Evolutionary conservation across 2,329 filamentous ascomycete species (phyloP), one percentile per base, ranked within the genome.

Genomic region (Ophiocordyceps polyrhachis-furcata): DNA sequence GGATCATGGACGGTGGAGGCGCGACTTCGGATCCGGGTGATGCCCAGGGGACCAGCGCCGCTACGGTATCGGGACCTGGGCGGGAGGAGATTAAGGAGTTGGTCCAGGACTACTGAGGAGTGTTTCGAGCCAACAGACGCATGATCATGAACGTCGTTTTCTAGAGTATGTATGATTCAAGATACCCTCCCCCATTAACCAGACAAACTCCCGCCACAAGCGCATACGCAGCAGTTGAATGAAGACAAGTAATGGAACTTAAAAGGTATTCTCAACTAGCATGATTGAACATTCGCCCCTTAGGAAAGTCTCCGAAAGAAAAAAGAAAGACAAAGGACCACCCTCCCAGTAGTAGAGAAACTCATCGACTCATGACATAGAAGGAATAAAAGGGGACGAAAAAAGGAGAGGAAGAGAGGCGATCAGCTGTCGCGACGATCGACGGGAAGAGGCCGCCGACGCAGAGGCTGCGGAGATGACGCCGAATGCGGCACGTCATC

Each of bases 1-100:
- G 77, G 79, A 71, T 79, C 60, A 76, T 83, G 56, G 83, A 86
- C 50, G 72, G 71, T 21, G 68, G 67, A 9, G 66, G 65, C 48
- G 64, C 68, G 9, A 64, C 69, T 42, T 38, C 35, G n/a, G 69
- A 69, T 47, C 61, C 64, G 41, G 64, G 64, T 11, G 68, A 57
- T 13, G 62, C 61, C 14, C 68, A 63, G 42, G 64, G 61, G 29
- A 69, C 68, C 55, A 64, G 62, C 44, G 61, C 66, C 32, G 63
- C 61, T 17, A 61, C 61, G 0, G 63, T 62, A 25, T 62, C 64
- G 56, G 66, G 59, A 37, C 63, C 63, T 9, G 68, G 62, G 15
- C 63, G 63, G 46, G 74, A 71, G 51, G 74, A 78, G 58, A 79
- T 79, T 46, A 79, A 79, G 57, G 76, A 80, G 58, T 56, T 79